Evolutionary conservation across 495 filamentous ascomycete species (phyloP).

Genomic region (Tuber calosporum): DNA sequence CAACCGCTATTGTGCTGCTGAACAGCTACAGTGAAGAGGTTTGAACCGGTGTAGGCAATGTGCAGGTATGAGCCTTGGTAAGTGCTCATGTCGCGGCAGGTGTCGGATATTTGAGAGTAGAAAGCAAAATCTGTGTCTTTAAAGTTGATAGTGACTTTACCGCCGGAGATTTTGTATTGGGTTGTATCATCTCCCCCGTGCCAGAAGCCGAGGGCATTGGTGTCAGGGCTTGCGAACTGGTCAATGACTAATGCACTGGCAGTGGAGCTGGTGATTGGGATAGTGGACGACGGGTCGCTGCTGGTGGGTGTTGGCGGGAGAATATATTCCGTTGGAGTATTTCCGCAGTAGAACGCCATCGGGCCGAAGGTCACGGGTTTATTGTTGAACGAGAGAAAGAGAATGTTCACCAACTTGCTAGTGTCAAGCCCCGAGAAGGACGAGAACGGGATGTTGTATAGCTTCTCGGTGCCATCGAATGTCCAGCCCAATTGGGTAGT

Average conservation of each 20-base stretch:
- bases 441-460: slow-evolving; percentile 55
- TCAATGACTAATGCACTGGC: slow-evolving; percentile 59
- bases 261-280: slow-evolving; percentile 48
- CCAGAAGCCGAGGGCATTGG: slow-evolving; percentile 62
- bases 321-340: slow-evolving; percentile 49
- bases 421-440: slow-evolving; percentile 50
- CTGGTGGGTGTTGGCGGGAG: slow-evolving; percentile 44
- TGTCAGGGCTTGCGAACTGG: slow-evolving; percentile 51
- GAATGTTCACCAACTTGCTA: slow-evolving; percentile 50
- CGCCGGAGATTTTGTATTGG: slow-evolving; percentile 47
- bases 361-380: slow-evolving; percentile 51
- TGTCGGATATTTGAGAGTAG: slow-evolving; percentile 57
- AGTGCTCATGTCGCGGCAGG: slow-evolving; percentile 55
- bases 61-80: slow-evolving; percentile 61
- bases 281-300: slow-evolving; percentile 46
- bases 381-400: slow-evolving; percentile 47
- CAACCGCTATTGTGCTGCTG: slow-evolving; percentile 66
- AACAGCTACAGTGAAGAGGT: slow-evolving; percentile 60
- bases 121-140: slow-evolving; percentile 62
- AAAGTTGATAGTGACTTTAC: slow-evolving; percentile 54
- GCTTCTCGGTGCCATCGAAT: slow-evolving; percentile 55
- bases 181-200: slow-evolving; percentile 63
- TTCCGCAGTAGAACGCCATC: slow-evolving; percentile 56
- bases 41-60: slow-evolving; percentile 60
- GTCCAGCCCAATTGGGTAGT: slow-evolving; percentile 53